Conservation (phyloP, 345 rosid genomes). For the Brassica rapa region DNA sequence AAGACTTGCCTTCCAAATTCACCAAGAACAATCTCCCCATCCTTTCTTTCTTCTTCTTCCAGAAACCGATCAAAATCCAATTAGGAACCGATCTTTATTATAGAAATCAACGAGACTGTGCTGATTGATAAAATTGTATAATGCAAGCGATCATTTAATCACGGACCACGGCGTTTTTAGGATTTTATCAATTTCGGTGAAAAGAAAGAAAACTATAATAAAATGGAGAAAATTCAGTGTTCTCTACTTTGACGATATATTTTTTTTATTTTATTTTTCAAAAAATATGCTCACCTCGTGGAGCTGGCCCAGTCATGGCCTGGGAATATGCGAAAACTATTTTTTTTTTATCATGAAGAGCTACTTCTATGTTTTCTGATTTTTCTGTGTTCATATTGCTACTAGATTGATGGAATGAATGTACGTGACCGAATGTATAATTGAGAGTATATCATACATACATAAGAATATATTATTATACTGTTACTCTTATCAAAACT, state of each 20-base stretch:
- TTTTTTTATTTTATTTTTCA: neutral
- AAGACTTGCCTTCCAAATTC: conserved; percentile 59
- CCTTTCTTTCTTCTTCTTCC: neutral
- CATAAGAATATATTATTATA: neutral
- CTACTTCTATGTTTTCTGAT: neutral
- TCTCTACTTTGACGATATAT: conserved; percentile 11
- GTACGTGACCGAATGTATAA: neutral
- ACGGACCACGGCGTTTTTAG: conserved; percentile 12
- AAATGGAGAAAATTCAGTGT: conserved; percentile 13
- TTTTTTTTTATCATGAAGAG: neutral
- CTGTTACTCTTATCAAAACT: too few relatives aligned
- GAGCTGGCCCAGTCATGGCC: conserved; percentile 28
- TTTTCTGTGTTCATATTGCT: neutral
- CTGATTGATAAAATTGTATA: neutral
- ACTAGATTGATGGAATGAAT: neutral
- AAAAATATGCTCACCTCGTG: conserved; percentile 8
- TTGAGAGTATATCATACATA: too few relatives aligned
- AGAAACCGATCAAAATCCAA: conserved; percentile 8
- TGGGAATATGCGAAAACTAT: conserved; percentile 28
- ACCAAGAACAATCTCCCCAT: conserved; percentile 79
- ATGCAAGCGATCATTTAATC: conserved; percentile 9
- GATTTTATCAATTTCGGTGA: neutral
- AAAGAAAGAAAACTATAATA: neutral
- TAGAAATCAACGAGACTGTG: neutral
- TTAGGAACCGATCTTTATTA: conserved; percentile 1